A percentile compares a stretch with the other conserved stretches of the same genome.
These are phyloP conservation scores for Nymphaea colorata DNA, from an alignment of 164 flowering plant species.

Conservation along the genomic window DNA sequence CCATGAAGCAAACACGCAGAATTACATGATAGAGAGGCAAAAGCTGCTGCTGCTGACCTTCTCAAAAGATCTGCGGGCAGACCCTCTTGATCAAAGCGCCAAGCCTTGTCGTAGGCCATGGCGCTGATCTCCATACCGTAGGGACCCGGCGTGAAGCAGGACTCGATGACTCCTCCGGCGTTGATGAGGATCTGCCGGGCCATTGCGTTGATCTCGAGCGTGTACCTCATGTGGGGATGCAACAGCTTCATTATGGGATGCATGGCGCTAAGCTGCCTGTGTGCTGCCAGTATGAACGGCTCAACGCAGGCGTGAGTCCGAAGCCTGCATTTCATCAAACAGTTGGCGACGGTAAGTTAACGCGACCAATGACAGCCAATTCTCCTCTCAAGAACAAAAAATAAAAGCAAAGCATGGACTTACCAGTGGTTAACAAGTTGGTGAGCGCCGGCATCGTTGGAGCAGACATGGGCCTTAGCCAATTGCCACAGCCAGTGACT, in stretches of 20 bases:
- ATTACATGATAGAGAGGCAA: too few relatives aligned
- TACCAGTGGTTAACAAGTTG: constrained; percentile 91
- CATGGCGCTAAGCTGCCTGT: constrained; percentile 83
- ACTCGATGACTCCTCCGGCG: constrained; percentile 82
- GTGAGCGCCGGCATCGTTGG: constrained; percentile 92
- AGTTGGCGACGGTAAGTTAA: not conserved
- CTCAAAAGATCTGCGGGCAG: constrained; percentile 86
- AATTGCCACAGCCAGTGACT: constrained; percentile 74
- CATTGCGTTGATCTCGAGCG: constrained; percentile 68
- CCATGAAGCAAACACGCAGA: not conserved
- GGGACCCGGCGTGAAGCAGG: constrained; percentile 78
- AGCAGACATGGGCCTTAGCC: constrained; percentile 85
- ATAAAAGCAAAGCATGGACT: not conserved
- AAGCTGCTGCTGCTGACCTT: constrained; percentile 25
- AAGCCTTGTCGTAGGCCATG: constrained; percentile 43
- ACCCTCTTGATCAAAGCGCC: constrained; percentile 87
- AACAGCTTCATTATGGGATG: constrained; percentile 91
- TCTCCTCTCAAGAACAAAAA: not conserved
- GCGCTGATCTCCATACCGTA: constrained; percentile 87
- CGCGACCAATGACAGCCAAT: not conserved
- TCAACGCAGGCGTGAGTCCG: constrained; percentile 81
- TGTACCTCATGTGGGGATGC: constrained; percentile 96
- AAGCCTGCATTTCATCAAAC: constrained; percentile 31
- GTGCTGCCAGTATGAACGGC: constrained; percentile 86
- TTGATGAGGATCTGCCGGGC: constrained; percentile 76